Base-by-base conservation (phyloP, 1,284 basidiomycete species). In the Ceratobasidium sp. region DNA sequence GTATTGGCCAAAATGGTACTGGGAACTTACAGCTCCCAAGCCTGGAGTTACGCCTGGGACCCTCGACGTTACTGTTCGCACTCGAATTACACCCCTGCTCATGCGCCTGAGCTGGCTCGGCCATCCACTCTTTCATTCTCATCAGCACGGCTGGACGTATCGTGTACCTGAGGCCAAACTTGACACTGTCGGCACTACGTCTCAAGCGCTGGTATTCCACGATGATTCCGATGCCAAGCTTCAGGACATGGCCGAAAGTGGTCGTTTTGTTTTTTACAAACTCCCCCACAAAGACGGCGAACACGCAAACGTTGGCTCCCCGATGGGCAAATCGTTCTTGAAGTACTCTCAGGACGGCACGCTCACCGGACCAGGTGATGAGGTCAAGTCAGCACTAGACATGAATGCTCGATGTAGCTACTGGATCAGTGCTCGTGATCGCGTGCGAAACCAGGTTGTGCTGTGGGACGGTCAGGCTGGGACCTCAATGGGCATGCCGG, bases 371-470 rank as follows among this genome's bases (percentile, higher is more conserved):
- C 92, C 94, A 0, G 92, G 91, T 2, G 88, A 90, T 65, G 92
- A 93, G 73, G 96, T 97, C 0, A 90, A 90, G 82, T 92, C 93
- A 65, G 96, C 97, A 0, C 87, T 98, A 77, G 93, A 96, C 78
- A 92, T 99, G 90, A 99, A 97, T 82, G 94, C 95, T 0, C 92
- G 96, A 82, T 99, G 97, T 87, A 96, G 94, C 83, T 99, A 99
- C 85, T 99, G 97, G 98, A 96, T 98, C 83, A 95, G 94, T 79
- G 94, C 96, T 1, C 88, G 97, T 28, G 97, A 99, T 83, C 91
- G 98, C 28, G 94, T 99, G 80, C 85, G 93, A 84, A 95, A 96
- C 82, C 98, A 99, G 86, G 92, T 96, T 90, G 97, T 98, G 6
- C 91, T 98, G 3, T 98, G 95, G 92, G 91, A 96, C 23, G 56